Base-by-base conservation (phyloP, 768 basidiomycete species). In the Tricholoma sp. region DNA sequence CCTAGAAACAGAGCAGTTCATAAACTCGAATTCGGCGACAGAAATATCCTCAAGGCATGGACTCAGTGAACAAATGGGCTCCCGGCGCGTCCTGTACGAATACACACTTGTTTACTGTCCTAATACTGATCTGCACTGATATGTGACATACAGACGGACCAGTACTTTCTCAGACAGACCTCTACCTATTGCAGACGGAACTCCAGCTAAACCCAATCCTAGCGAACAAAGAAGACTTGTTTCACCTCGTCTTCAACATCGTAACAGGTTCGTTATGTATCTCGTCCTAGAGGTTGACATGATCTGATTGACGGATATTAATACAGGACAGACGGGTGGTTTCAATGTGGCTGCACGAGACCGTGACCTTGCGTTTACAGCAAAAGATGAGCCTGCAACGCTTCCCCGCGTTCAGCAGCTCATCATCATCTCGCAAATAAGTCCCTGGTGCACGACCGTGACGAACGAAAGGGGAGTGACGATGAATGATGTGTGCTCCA, bases 391-490 rank as follows among this genome's bases (percentile, higher is more conserved):
- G 62, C 85, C 86, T 5, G 86, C 86, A 31, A 86, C 85, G 3
- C 73, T 87, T n/a, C 86, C 86, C 2, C 83, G 86, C 49, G 79
- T 86, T 24, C 70, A 70, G 17, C 78, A 84, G 55, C 72, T 87
- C 56, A 78, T 81, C 53, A 72, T 88, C 56, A 81, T 86, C 61
- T 80, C 80, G 11, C 68, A 74, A 47, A 72, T 77, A 42, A 85
- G 81, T 44, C 91, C 91, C 1, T 93, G 91, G 91, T 88, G 87
- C 66, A 88, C 86, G 6, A 83, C 83, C 55, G 78, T 89, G 50
- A 82, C 78, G 69, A 91, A 86, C 64, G 81, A 85, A 13, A 70
- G 73, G 0, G 91, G 91, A 0, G 88, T 94, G 15, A 91, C 89
- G 2, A 78, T 89, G 59, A 80, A 79, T 15, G 89, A 94, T 65